phyloP scores from a whole-genome alignment of 2,329 filamentous ascomycete genomes.

The Fusarium denticulatum region DNA sequence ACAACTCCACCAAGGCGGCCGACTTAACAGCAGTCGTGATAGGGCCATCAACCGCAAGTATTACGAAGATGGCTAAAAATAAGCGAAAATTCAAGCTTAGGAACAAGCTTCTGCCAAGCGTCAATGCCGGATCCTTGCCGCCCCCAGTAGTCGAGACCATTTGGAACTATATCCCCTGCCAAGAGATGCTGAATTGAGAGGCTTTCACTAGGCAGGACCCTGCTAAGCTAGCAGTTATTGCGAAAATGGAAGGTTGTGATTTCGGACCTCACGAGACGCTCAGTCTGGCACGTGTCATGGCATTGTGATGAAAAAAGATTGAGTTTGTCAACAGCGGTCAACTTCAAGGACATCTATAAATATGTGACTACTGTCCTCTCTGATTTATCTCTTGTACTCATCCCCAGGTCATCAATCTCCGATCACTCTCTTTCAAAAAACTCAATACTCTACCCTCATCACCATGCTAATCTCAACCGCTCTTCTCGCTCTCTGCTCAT shows the following conservation, averaged over 20 bases:
- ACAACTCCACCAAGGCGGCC: background rate
- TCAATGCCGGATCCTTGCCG: background rate
- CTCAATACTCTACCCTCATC: background rate
- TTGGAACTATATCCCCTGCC: background rate
- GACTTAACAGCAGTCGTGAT: background rate
- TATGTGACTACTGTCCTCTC: background rate
- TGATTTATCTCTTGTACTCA: accelerated
- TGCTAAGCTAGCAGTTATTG: too few relatives aligned
- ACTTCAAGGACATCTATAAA: background rate
- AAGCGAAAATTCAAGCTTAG: background rate
- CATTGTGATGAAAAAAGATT: too few relatives aligned
- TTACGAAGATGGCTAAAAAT: background rate
- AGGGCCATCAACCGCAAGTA: background rate
- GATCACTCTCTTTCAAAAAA: background rate
- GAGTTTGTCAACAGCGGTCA: too few relatives aligned
- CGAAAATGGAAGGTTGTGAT: too few relatives aligned
- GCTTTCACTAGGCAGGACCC: background rate
- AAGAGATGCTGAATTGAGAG: too few relatives aligned
- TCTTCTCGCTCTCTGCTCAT: background rate
- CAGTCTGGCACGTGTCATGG: background rate
- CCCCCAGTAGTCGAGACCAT: background rate
- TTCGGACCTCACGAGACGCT: background rate
- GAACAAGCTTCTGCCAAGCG: background rate
- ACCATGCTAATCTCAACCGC: background rate
- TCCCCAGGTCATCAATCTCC: background rate